A percentile compares a stretch with the other conserved stretches of the same genome.
Evolutionary conservation across 1,284 basidiomycete species (phyloP).

Genomic region (Ceratobasidium sp.): DNA sequence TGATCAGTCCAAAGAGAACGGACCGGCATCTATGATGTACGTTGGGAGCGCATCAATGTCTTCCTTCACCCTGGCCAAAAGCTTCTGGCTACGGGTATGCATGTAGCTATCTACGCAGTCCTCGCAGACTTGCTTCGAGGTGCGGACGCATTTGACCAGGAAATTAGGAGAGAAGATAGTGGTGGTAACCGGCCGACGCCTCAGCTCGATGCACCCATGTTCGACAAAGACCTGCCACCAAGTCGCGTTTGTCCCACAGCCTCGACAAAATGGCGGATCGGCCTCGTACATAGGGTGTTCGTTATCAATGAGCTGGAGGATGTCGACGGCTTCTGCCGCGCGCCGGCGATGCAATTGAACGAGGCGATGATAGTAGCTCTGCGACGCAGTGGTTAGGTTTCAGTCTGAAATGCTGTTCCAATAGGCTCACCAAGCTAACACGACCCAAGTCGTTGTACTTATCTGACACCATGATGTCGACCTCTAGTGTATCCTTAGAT

Average conservation of each 20-base stretch:
- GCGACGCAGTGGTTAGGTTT: background rate
- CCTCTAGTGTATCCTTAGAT: constrained; percentile 42
- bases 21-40: constrained; percentile 27
- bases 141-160: constrained; percentile 44
- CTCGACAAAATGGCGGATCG: constrained; percentile 36
- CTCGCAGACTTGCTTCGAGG: constrained; percentile 29
- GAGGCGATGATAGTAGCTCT: constrained; percentile 45
- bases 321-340: constrained; percentile 30
- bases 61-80: constrained; percentile 44
- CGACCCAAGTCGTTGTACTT: constrained; percentile 36
- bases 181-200: constrained; percentile 29
- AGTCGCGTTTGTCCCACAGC: constrained; percentile 42
- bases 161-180: constrained; percentile 44
- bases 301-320: constrained; percentile 15
- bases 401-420: background rate
- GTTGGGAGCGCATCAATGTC: constrained; percentile 45
- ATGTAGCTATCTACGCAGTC: constrained; percentile 42
- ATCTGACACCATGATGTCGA: constrained; percentile 44
- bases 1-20: constrained; percentile 7
- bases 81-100: constrained; percentile 30
- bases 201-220: constrained; percentile 30
- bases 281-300: constrained; percentile 41
- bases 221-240: constrained; percentile 47
- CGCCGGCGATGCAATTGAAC: constrained; percentile 40
- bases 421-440: constrained; percentile 35